These are phyloP conservation scores for Pneumocystis sp. DNA, from an alignment of 1,139 yeast genomes.

Conservation along the genomic window DNA sequence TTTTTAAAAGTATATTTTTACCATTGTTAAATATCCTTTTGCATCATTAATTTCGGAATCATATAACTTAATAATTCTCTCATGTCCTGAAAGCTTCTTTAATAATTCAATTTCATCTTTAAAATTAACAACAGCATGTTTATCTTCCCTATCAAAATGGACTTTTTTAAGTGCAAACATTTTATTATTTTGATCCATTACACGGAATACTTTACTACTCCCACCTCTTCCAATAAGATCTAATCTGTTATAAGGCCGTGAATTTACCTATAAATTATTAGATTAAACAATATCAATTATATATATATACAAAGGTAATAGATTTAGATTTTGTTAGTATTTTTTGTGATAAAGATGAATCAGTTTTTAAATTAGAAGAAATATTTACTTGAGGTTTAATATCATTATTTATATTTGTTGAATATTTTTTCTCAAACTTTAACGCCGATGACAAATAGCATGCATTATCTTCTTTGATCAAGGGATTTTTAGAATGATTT, in stretches of 20 bases:
- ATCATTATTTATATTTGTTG: not conserved
- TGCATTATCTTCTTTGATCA: not conserved
- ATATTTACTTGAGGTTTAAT: not conserved
- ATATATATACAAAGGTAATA: not conserved
- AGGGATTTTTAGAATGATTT: not conserved
- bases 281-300: not conserved
- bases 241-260: slow-evolving; percentile 46
- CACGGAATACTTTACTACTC: slow-evolving; percentile 80
- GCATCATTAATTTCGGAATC: slow-evolving; percentile 60
- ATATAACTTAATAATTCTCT: slow-evolving; percentile 62
- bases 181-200: slow-evolving; percentile 37
- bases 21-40: slow-evolving; percentile 35
- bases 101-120: slow-evolving; percentile 80
- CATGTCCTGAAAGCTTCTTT: slow-evolving; percentile 38
- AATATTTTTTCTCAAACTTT: not conserved
- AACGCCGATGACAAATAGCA: not conserved
- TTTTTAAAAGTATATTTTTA: not conserved
- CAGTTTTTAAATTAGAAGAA: not conserved
- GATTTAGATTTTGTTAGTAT: not conserved
- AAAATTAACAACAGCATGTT: slow-evolving; percentile 55
- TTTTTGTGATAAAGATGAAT: not conserved
- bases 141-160: slow-evolving; percentile 66
- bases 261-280: slow-evolving; percentile 5
- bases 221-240: slow-evolving; percentile 88
- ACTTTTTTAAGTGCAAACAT: slow-evolving; percentile 75